Conservation (phyloP, 495 filamentous ascomycete species). For the Evansstolkia leycettana region DNA sequence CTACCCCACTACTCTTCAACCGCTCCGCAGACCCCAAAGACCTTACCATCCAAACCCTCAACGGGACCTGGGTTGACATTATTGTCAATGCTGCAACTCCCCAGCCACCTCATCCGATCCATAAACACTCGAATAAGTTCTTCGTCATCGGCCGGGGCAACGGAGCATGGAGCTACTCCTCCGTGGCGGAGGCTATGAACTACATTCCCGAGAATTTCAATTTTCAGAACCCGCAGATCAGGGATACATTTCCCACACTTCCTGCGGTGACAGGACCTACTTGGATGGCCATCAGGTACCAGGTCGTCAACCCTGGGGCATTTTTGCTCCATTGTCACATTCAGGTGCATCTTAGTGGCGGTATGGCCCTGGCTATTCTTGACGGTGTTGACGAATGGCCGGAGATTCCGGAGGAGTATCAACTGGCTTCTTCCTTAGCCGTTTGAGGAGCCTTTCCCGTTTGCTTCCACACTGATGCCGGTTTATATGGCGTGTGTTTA, state of each 20-base stretch:
- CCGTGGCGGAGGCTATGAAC: conserved; percentile 38
- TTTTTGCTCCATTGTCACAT: conserved; percentile 53
- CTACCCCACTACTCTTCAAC: conserved; percentile 37
- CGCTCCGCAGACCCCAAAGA: conserved; percentile 20
- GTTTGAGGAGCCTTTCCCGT: too few relatives aligned
- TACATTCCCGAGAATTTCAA: conserved; percentile 39
- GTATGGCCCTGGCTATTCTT: conserved; percentile 42
- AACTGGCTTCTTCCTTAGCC: not conserved
- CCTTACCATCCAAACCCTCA: conserved; percentile 36
- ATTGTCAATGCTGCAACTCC: conserved; percentile 26
- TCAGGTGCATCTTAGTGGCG: conserved; percentile 41
- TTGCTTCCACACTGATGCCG: too few relatives aligned
- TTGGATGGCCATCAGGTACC: conserved; percentile 45
- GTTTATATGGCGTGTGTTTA: too few relatives aligned
- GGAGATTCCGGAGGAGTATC: conserved; percentile 16
- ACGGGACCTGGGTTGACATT: conserved; percentile 47
- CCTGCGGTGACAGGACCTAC: conserved; percentile 16
- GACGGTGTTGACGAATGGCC: conserved; percentile 50
- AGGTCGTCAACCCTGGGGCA: conserved; percentile 44
- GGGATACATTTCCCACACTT: conserved; percentile 37
- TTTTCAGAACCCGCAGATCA: conserved; percentile 36
- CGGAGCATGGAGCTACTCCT: conserved; percentile 35
- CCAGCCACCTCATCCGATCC: conserved; percentile 41
- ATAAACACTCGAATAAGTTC: conserved; percentile 52
- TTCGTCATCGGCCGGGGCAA: conserved; percentile 40